Conservation (phyloP, 192 early-diverging fungal species). For the Backusella australiensis region DNA sequence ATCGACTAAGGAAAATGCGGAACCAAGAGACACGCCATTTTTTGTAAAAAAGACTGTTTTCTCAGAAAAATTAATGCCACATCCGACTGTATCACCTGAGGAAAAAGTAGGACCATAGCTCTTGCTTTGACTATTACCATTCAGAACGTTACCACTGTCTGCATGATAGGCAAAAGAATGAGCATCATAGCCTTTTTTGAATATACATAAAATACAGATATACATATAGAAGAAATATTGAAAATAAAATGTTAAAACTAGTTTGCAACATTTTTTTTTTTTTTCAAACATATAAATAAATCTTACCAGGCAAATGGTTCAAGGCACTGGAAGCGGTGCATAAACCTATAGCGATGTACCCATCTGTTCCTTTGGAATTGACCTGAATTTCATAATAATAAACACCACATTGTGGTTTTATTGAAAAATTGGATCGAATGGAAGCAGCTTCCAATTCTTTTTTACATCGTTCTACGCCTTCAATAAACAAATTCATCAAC, state of each 20-base stretch:
- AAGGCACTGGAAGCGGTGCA: constrained; percentile 49
- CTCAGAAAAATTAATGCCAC: constrained; percentile 82
- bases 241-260: neutral
- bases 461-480: constrained; percentile 58
- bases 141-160: constrained; percentile 89
- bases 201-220: neutral
- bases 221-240: neutral
- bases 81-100: constrained; percentile 90
- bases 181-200: constrained; percentile 75
- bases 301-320: constrained; percentile 78
- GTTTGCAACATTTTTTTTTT: neutral
- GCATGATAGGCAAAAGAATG: constrained; percentile 97
- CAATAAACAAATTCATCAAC: constrained; percentile 14
- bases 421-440: constrained; percentile 75
- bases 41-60: constrained; percentile 84
- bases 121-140: constrained; percentile 68
- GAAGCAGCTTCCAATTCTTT: constrained; percentile 76
- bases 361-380: constrained; percentile 83
- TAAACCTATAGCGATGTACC: constrained; percentile 93
- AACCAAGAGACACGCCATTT: constrained; percentile 76
- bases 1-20: constrained; percentile 48
- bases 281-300: neutral
- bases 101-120: constrained; percentile 85
- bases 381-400: constrained; percentile 93
- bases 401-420: constrained; percentile 82